Evolutionary conservation across 176 grass and related monocot genomes (phyloP), one percentile per base, ranked within the genome.

Genomic region (Areca catechu): DNA sequence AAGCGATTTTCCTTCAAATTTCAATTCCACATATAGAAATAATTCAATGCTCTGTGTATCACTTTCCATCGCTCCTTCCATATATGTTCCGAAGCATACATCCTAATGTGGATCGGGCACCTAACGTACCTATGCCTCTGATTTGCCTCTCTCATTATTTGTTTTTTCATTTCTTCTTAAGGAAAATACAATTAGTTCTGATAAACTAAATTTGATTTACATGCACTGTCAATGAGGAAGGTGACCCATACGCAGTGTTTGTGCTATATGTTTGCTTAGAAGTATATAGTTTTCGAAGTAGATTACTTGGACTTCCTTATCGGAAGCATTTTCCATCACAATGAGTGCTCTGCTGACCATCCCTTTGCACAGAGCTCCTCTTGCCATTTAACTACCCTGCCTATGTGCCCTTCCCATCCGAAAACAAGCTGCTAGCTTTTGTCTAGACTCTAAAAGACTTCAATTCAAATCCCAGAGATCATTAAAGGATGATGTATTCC

Each of bases 1-100:
- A 53, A 53, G 49, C 53, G 63, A 53, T 52, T 66, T 65, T 51
- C 51, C 37, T 52, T 51, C 34, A 15, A 51, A 52, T 65, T 25
- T 22, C 19, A 52, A 22, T 25, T 66, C 4, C 22, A 53, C 49
- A 20, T 49, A 53, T 16, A 17, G 51, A 19, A 37, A 62, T 54
- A 54, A 54, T 10, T 54, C 16, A 7, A 20, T 28, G 15, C 17
- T 28, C 14, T 51, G 16, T 53, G 49, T 29, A 15, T 53, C 4
- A 49, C 14, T 22, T 7, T 54, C 0, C 19, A 18, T 10, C 7
- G 10, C 19, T 29, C 27, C 19, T 53, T n/a, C 7, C 51, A 29
- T 29, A 6, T 6, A 6, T 29, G 0, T 29, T 29, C 27, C 4
- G 27, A 5, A 5, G 27, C 4, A 29, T 20, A 3, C 3, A 1